These are phyloP conservation scores for Tetrapisispora fleetii DNA, from an alignment of 805 yeast species.

Conservation along the genomic window DNA sequence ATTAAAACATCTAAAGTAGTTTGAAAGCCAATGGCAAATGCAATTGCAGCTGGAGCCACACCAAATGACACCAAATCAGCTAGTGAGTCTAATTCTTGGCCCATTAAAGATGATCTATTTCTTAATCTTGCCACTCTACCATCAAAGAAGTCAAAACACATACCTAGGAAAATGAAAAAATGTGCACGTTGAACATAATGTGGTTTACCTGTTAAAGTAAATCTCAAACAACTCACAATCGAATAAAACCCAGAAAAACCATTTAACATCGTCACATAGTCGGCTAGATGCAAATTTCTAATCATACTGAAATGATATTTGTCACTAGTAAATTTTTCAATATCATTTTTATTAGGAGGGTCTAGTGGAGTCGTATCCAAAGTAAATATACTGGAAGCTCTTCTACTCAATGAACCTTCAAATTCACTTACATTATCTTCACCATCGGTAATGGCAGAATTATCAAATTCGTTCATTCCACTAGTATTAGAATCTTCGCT, in stretches of 20 bases:
- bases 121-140: slow-evolving; percentile 95
- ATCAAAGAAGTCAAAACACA: slow-evolving; percentile 92
- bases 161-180: slow-evolving; percentile 78
- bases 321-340: slow-evolving; percentile 72
- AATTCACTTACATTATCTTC: slow-evolving; percentile 11
- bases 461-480: slow-evolving; percentile 4
- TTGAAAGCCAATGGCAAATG: slow-evolving; percentile 83
- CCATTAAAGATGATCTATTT: slow-evolving; percentile 85
- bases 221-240: slow-evolving; percentile 76
- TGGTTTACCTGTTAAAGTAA: slow-evolving; percentile 55
- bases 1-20: slow-evolving; percentile 70
- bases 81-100: slow-evolving; percentile 93
- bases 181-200: slow-evolving; percentile 82
- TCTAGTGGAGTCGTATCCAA: slow-evolving; percentile 50
- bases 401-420: slow-evolving; percentile 26
- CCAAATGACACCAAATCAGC: slow-evolving; percentile 94
- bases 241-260: slow-evolving; percentile 92
- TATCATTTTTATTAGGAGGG: slow-evolving; percentile 68
- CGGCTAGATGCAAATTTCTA: slow-evolving; percentile 87
- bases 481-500: not conserved
- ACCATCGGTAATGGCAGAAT: slow-evolving; percentile 1
- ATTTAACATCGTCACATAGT: slow-evolving; percentile 86
- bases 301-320: slow-evolving; percentile 78
- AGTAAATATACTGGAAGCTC: slow-evolving; percentile 46
- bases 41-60: slow-evolving; percentile 90